Evolutionary conservation across 2,329 filamentous ascomycete species (phyloP).

Genomic region (Pleomassaria siparia): DNA sequence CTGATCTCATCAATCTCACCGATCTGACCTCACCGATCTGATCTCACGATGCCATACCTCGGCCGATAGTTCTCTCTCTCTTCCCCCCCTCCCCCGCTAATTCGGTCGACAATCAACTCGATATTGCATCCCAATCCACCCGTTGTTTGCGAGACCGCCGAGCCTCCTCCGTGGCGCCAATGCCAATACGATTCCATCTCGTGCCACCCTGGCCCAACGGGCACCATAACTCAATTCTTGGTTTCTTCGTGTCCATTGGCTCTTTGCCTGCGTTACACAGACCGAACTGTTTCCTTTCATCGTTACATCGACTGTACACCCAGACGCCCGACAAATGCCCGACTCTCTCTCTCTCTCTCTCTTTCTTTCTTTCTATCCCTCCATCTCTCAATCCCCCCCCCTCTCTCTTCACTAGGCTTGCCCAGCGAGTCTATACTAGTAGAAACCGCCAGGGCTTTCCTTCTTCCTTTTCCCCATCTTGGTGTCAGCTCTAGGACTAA

Average conservation of each 20-base stretch:
- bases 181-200: constrained; percentile 9
- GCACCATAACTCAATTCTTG: constrained; percentile 15
- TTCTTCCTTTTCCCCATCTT: constrained; percentile 9
- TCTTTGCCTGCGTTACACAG: constrained; percentile 25
- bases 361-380: no score
- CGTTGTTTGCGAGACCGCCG: background rate
- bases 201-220: constrained; percentile 24
- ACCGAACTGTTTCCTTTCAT: constrained; percentile 28
- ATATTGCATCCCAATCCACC: background rate
- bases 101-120: background rate
- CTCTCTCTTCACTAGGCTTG: background rate
- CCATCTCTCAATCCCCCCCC: no score
- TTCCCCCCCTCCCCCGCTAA: constrained; percentile 1
- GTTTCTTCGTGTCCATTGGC: constrained; percentile 19
- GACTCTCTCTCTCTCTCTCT: background rate
- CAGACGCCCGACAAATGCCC: constrained; percentile 10
- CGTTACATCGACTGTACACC: constrained; percentile 40
- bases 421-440: background rate
- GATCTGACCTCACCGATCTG: constrained; percentile 6
- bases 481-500: constrained; percentile 1
- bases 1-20: no score
- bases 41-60: constrained; percentile 9
- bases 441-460: constrained; percentile 6
- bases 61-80: constrained; percentile 11
- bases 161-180: background rate